These are phyloP conservation scores for Xylaria cubensis DNA, from an alignment of 495 filamentous ascomycete species.

Conservation along the genomic window DNA sequence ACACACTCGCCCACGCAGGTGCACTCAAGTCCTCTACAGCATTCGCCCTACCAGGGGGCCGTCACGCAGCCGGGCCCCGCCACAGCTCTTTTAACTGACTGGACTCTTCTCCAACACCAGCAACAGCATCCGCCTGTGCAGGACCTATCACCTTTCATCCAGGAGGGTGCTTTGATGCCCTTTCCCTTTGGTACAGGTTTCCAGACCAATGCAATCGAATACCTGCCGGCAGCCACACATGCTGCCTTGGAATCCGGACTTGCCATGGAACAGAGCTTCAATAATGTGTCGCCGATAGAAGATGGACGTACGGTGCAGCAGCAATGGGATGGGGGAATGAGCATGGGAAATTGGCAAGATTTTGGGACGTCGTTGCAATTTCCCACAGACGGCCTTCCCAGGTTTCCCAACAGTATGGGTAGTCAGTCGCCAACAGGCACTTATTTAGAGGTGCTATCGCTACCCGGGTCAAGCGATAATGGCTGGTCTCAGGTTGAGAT, in stretches of 20 bases:
- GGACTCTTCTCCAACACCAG: constrained; percentile 56
- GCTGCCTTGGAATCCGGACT: constrained; percentile 67
- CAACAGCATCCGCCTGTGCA: constrained; percentile 57
- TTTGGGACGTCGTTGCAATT: constrained; percentile 67
- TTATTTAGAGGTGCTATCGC: constrained; percentile 81
- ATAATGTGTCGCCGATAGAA: constrained; percentile 66
- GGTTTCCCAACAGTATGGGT: constrained; percentile 60
- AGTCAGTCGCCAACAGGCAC: constrained; percentile 84
- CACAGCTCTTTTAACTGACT: constrained; percentile 55
- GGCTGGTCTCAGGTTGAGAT: constrained; percentile 80
- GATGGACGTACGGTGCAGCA: constrained; percentile 68
- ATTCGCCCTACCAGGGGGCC: constrained; percentile 53
- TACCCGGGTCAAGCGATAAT: constrained; percentile 80
- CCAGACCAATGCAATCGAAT: constrained; percentile 67
- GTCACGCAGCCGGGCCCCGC: constrained; percentile 49
- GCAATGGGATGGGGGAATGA: constrained; percentile 49
- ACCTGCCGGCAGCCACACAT: constrained; percentile 73
- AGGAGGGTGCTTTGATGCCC: constrained; percentile 54
- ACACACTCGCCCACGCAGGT: constrained; percentile 51
- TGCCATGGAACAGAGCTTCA: constrained; percentile 68
- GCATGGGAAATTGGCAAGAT: constrained; percentile 74
- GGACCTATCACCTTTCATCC: constrained; percentile 60
- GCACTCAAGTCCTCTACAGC: constrained; percentile 53
- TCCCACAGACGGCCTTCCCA: constrained; percentile 58
- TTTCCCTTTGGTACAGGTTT: constrained; percentile 56